Base-by-base conservation (phyloP, 2,329 filamentous ascomycete species). In the Botrytis cinerea region DNA sequence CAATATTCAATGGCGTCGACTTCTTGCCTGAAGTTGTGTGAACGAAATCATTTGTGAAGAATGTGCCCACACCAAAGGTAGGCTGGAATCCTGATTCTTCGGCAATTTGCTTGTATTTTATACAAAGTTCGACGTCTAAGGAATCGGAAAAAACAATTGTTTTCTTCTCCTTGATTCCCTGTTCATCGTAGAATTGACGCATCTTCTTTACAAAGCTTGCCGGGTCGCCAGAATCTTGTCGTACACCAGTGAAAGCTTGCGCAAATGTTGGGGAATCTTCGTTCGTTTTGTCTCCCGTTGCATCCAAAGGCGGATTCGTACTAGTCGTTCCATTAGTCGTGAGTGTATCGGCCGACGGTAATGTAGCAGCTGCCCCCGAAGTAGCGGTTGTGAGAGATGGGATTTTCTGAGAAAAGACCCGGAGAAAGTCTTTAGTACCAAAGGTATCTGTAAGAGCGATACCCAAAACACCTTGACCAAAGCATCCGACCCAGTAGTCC, bases 371-470 rank as follows among this genome's bases (percentile, higher is more conserved):
- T 54, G 70, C 70, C 46, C 75, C 74, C 46, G 74, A 62, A 54
- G 70, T 51, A 70, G 77, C 35, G 81, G 85, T 86, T 22, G 83
- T 75, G 12, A 74, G 63, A 38, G 51, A 60, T 64, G 87, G 87
- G 45, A 91, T 86, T 1, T 90, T 90, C 80, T 90, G 89, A 78
- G 89, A 90, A 84, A 99, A 99, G 0, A 93, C 91, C 75, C 90
- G 89, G 69, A 99, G 87, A 83, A 99, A 99, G 64, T 93, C 89
- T 7, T 92, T 91, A 0, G 96, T 99, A 64, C 96, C 96, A 79
- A 98, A 98, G 0, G 96, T 99, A 83, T 99, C 96, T 0, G 96
- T 99, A 75, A 99, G 85, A 1, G 96, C 95, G 78, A 99, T 95
- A 9, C 92, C 90, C 46, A 98, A 87, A 48, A 95, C 91, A 51